Evolutionary conservation across 2,329 filamentous ascomycete genomes (phyloP).

Genomic region (Aspergillus pseudoterreus): DNA sequence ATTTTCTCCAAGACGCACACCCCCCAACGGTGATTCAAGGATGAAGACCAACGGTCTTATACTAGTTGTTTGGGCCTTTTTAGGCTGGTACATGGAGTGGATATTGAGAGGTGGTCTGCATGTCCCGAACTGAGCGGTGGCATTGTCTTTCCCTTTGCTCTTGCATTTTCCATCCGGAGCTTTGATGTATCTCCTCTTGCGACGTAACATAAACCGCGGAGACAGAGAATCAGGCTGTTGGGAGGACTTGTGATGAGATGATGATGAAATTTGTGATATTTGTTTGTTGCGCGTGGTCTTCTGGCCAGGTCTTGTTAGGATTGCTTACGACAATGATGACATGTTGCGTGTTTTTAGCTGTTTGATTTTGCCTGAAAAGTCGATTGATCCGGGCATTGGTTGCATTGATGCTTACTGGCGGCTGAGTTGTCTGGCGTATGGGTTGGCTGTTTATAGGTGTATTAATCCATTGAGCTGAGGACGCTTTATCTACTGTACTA

Average conservation of each 20-base stretch:
- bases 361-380: not conserved
- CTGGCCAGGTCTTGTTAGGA: too few relatives aligned
- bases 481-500: too few relatives aligned
- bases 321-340: not conserved
- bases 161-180: conserved; percentile 4
- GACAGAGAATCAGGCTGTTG: conserved; percentile 2
- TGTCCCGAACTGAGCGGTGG: too few relatives aligned
- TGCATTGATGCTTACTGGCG: not conserved
- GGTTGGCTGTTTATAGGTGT: not conserved
- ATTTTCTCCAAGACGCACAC: conserved; percentile 45
- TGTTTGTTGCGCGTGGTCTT: too few relatives aligned
- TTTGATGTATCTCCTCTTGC: conserved; percentile 21
- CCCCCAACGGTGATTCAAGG: conserved; percentile 42
- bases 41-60: conserved; percentile 5
- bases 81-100: too few relatives aligned
- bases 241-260: too few relatives aligned
- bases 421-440: not conserved
- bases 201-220: conserved; percentile 37
- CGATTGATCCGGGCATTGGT: not conserved
- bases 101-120: too few relatives aligned
- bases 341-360: not conserved
- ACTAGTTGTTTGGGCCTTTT: too few relatives aligned
- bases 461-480: not conserved
- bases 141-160: not conserved
- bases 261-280: too few relatives aligned